Evolutionary conservation across 192 early-diverging fungal species (phyloP).

Genomic region (Coemansia sp.): DNA sequence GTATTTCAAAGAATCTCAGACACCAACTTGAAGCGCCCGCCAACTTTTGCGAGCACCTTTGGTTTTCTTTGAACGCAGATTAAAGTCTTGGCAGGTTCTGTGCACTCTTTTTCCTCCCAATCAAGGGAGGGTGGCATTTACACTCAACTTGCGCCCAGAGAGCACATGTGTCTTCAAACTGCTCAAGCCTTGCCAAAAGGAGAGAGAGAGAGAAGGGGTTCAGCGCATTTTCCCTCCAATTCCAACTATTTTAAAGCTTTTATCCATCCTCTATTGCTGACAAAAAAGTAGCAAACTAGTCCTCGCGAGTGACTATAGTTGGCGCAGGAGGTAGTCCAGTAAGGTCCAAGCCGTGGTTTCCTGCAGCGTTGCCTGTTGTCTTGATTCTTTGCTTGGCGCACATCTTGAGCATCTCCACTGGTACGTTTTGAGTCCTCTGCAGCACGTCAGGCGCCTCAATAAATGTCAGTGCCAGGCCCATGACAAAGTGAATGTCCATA

Average conservation of each 20-base stretch:
- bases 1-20: neutral
- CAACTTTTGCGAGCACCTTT: neutral
- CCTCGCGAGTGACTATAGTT: neutral
- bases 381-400: slow-evolving; percentile 59
- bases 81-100: neutral
- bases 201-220: neutral
- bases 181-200: no score
- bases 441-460: slow-evolving; percentile 66
- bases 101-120: neutral
- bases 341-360: slow-evolving; percentile 64
- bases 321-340: slow-evolving; percentile 53
- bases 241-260: neutral
- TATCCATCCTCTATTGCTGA: neutral
- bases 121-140: neutral
- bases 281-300: neutral
- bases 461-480: slow-evolving; percentile 65
- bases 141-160: no score
- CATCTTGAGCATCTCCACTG: slow-evolving; percentile 52
- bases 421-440: slow-evolving; percentile 51
- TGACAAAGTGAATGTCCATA: slow-evolving; percentile 53
- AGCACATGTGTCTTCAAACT: neutral
- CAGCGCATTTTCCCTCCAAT: neutral
- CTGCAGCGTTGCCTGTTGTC: slow-evolving; percentile 67
- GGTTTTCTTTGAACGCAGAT: neutral
- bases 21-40: neutral